Base-by-base conservation (phyloP, 345 rosid genomes). In the Bruguiera parviflora region DNA sequence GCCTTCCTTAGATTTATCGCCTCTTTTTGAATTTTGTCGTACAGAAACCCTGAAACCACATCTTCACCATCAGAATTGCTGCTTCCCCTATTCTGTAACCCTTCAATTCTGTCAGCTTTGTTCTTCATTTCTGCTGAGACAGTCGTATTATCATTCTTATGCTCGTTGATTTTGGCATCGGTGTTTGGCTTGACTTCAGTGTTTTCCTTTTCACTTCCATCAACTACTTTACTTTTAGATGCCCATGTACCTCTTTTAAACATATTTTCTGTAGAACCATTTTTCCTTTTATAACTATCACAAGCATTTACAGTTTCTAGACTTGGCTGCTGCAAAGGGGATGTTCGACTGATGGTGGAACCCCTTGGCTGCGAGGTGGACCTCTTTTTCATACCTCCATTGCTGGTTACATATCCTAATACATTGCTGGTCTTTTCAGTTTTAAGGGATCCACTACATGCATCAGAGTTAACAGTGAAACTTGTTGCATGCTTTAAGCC, bases 1-100 rank as follows among this genome's bases (percentile, higher is more conserved):
- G 59, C 65, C 78, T 78, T 95, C 81, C 91, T 86, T 72, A 95
- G 79, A 70, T 66, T 69, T 59, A 90, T 73, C 6, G 90, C 90
- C 82, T 89, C 99, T 66, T 87, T 95, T 58, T 95, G 99, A 75
- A 95, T 83, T 64, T 83, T 90, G 46, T 95, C 99, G 72, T 90
- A 95, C 63, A 95, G 70, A 71, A 92, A 86, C 21, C 98, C 99
- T 6, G 99, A 95, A 73, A 95, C 96, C 69, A 69, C 24, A 76
- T 95, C 94, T 66, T 81, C 79, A 8, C 27, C 61, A 57, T 58
- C 69, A 53, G 70, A 49, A 70, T 32, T 68, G 29, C 28, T 15
- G 39, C 65, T 79, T 58, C 72, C 83, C 73, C 19, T 43, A 43
- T 3, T 43, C 18, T 13, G 49, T 15, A 13, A 15, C 49, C 3